Conservation (phyloP, 169 alveolate genomes). For the Ichthyophthirius multifiliis region DNA sequence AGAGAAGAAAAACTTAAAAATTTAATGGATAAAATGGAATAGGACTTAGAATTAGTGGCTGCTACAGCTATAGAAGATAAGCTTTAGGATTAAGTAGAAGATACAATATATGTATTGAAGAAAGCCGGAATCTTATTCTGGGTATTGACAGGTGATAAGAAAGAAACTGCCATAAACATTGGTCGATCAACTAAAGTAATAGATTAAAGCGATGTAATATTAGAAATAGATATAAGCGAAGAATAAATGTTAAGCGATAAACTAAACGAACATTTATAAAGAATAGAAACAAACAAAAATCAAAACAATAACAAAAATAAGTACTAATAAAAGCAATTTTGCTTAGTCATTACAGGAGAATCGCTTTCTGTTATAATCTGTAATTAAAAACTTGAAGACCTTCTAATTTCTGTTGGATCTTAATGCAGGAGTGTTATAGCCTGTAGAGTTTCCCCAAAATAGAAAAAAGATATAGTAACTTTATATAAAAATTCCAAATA, state of each 20-base stretch:
- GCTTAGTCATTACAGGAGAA: slow-evolving; percentile 49
- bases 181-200: slow-evolving; percentile 45
- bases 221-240: not conserved
- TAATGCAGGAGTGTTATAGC: slow-evolving; percentile 54
- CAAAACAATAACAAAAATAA: no score
- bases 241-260: not conserved
- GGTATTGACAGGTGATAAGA: slow-evolving; percentile 86
- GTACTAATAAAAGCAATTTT: no score
- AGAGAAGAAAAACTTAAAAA: slow-evolving; percentile 24
- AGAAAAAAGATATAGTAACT: slow-evolving; percentile 57
- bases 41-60: slow-evolving; percentile 52
- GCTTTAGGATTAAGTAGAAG: slow-evolving; percentile 56
- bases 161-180: slow-evolving; percentile 74
- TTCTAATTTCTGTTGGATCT: slow-evolving; percentile 43
- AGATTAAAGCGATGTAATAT: not conserved
- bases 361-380: slow-evolving; percentile 28
- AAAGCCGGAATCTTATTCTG: slow-evolving; percentile 86
- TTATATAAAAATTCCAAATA: slow-evolving; percentile 33
- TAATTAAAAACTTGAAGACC: slow-evolving; percentile 22
- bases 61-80: slow-evolving; percentile 66
- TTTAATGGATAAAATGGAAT: slow-evolving; percentile 45
- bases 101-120: slow-evolving; percentile 43
- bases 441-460: slow-evolving; percentile 57
- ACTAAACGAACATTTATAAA: not conserved
- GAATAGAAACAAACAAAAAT: not conserved